Percentiles rank a stretch among this genome's conserved stretches.
Evolutionary conservation across 2,329 filamentous ascomycete genomes (phyloP).

Genomic region (Aschersonia sp.): DNA sequence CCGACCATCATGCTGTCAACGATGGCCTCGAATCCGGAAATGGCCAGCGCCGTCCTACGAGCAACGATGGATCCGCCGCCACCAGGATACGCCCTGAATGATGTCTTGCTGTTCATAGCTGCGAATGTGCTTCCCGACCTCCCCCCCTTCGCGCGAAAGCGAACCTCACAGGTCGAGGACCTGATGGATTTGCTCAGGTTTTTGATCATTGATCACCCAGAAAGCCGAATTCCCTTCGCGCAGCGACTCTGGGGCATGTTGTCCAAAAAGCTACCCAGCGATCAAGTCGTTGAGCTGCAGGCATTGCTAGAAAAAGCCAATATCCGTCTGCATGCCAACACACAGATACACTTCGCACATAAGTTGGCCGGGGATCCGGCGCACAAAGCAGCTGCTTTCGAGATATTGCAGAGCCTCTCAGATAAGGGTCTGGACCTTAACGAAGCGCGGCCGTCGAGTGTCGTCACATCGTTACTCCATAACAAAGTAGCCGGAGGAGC

Average conservation of each 20-base stretch:
- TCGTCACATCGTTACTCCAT: slow-evolving; percentile 45
- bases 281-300: slow-evolving; percentile 21
- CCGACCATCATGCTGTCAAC: slow-evolving; percentile 20
- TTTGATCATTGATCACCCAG: slow-evolving; percentile 13
- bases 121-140: slow-evolving; percentile 8
- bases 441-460: slow-evolving; percentile 29
- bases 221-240: slow-evolving; percentile 18
- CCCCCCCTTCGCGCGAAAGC: slow-evolving; percentile 9
- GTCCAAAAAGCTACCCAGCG: slow-evolving; percentile 13
- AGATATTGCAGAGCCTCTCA: slow-evolving; percentile 23
- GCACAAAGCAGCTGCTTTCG: slow-evolving; percentile 27
- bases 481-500: slow-evolving; percentile 10
- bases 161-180: slow-evolving; percentile 13
- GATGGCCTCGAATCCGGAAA: slow-evolving; percentile 16
- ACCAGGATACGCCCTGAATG: slow-evolving; percentile 22
- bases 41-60: slow-evolving; percentile 17
- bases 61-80: slow-evolving; percentile 21
- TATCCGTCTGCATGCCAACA: slow-evolving; percentile 24
- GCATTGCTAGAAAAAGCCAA: slow-evolving; percentile 14
- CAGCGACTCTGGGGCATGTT: slow-evolving; percentile 23
- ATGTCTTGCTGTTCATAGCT: slow-evolving; percentile 18
- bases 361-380: slow-evolving; percentile 23
- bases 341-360: slow-evolving; percentile 31
- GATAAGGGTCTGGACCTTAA: slow-evolving; percentile 29
- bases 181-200: slow-evolving; percentile 14